Conservation (phyloP, 805 yeast genomes). For the Saccharomyces paradoxus region DNA sequence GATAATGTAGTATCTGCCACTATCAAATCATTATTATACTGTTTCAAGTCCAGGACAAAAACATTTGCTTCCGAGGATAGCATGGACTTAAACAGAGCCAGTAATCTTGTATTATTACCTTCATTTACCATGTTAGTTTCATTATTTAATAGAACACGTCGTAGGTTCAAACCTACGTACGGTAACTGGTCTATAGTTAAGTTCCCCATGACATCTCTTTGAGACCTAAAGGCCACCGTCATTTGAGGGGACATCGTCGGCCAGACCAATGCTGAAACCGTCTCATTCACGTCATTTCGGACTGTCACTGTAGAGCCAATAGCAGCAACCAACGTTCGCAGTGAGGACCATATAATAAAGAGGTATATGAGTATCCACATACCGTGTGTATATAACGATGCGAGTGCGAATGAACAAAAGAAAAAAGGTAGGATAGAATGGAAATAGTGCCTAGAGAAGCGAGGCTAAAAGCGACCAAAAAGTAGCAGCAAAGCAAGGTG, state of each 20-base stretch:
- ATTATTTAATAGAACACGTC: slow-evolving; percentile 23
- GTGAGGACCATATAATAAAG: neutral
- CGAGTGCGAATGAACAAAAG: neutral
- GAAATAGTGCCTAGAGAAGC: neutral
- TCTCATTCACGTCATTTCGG: neutral
- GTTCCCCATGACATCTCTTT: slow-evolving; percentile 39
- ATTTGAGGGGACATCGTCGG: slow-evolving; percentile 26
- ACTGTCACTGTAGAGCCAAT: neutral
- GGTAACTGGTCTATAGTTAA: slow-evolving; percentile 35
- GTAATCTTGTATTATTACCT: slow-evolving; percentile 13
- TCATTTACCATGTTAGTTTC: slow-evolving; percentile 27
- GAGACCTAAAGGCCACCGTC: slow-evolving; percentile 36
- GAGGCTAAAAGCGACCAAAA: neutral
- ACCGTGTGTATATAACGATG: neutral
- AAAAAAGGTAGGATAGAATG: neutral
- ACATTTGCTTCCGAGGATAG: slow-evolving; percentile 40
- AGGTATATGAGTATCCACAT: neutral
- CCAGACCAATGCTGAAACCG: slow-evolving; percentile 18
- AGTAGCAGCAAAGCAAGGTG: neutral
- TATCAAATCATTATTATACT: slow-evolving; percentile 37
- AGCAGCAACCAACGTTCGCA: neutral
- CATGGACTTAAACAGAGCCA: slow-evolving; percentile 25
- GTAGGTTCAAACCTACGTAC: slow-evolving; percentile 34
- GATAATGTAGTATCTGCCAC: slow-evolving; percentile 14
- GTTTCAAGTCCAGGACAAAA: slow-evolving; percentile 47